Conservation (phyloP, 768 basidiomycete species). For the Trichaptum fuscoviolaceum region DNA sequence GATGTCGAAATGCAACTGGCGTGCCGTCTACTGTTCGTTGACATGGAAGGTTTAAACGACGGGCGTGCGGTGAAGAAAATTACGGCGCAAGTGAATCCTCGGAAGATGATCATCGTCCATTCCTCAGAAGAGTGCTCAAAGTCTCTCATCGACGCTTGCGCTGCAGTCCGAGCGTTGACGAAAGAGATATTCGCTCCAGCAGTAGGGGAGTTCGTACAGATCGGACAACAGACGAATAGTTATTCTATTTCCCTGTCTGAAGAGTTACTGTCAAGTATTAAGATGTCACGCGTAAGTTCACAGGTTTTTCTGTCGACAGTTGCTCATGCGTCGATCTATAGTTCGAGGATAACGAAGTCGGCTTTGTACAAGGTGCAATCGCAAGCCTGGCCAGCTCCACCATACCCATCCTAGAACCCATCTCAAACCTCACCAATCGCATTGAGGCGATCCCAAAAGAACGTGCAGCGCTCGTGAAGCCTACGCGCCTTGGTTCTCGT, state of each 20-base stretch:
- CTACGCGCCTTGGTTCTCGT: constrained; percentile 51
- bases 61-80: constrained; percentile 96
- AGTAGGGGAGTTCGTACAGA: constrained; percentile 73
- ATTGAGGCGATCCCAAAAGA: constrained; percentile 14
- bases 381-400: constrained; percentile 80
- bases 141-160: constrained; percentile 74
- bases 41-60: constrained; percentile 95
- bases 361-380: constrained; percentile 86
- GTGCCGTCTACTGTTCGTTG: constrained; percentile 85
- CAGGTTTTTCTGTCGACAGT: neutral
- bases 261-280: constrained; percentile 68
- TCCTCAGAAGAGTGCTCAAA: constrained; percentile 63
- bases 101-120: constrained; percentile 93
- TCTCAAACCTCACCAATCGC: constrained; percentile 21
- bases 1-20: constrained; percentile 73
- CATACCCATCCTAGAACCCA: constrained; percentile 82
- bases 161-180: constrained; percentile 83
- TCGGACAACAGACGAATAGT: constrained; percentile 93
- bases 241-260: constrained; percentile 95
- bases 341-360: constrained; percentile 98
- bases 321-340: constrained; percentile 23
- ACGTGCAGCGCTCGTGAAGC: constrained; percentile 24
- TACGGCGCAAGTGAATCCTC: constrained; percentile 91
- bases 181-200: constrained; percentile 83
- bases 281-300: constrained; percentile 77